A percentile compares a stretch with the other conserved stretches of the same genome.
Evolutionary conservation across 192 early-diverging fungal species (phyloP).

Genomic region (Coemansia sp.): DNA sequence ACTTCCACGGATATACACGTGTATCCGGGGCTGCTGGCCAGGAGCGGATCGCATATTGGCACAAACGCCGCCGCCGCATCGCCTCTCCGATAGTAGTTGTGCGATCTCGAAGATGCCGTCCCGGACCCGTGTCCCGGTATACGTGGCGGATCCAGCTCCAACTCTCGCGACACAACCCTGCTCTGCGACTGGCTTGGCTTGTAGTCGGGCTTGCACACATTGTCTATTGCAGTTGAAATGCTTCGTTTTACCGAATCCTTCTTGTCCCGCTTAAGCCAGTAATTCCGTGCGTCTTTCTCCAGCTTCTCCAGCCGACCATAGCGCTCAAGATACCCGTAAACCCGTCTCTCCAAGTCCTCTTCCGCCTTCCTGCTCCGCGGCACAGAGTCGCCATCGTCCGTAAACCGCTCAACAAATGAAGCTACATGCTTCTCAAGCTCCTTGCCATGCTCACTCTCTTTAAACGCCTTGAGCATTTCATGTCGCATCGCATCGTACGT

Average conservation of each 20-base stretch:
- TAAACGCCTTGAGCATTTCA: conserved; percentile 26
- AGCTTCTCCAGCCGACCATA: conserved; percentile 27
- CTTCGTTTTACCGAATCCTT: not conserved
- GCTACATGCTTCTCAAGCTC: conserved; percentile 19
- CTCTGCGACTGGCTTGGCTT: not conserved
- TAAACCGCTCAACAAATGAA: conserved; percentile 14
- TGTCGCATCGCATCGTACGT: conserved; percentile 32
- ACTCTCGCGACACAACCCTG: conserved; percentile 2
- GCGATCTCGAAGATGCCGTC: conserved; percentile 7
- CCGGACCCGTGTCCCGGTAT: conserved; percentile 8
- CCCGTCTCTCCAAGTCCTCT: conserved; percentile 14
- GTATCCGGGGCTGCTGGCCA: conserved; percentile 16
- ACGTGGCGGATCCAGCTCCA: conserved; percentile 41
- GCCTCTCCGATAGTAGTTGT: conserved; percentile 45
- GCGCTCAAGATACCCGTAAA: conserved; percentile 20
- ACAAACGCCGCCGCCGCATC: conserved; percentile 45
- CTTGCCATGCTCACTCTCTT: conserved; percentile 16
- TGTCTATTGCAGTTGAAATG: conserved; percentile 13
- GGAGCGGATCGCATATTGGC: conserved; percentile 10
- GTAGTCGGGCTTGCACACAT: not conserved
- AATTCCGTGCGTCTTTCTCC: conserved; percentile 40
- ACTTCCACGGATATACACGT: conserved; percentile 32
- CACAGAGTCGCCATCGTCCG: conserved; percentile 5
- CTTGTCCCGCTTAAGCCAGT: conserved; percentile 19
- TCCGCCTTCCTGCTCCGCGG: conserved; percentile 4